Percentiles rank a stretch among this genome's conserved stretches.
phyloP scores from a whole-genome alignment of 257 asterid species.

The Salvia rosmarinus region DNA sequence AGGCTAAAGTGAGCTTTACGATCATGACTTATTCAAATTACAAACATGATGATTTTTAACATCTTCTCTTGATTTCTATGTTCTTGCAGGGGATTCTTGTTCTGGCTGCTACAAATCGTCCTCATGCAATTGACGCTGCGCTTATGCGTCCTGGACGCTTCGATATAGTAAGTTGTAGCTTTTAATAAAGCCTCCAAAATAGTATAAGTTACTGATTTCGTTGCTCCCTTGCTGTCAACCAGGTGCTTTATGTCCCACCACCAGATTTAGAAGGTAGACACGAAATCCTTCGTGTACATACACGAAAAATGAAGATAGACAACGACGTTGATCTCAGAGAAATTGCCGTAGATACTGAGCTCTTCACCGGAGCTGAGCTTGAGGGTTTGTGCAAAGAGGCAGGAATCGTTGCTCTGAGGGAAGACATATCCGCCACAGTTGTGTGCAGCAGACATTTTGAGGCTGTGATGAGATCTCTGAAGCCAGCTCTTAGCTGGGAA shows the following conservation, averaged over 20 bases:
- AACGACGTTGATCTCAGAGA: slow-evolving; percentile 62
- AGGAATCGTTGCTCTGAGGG: slow-evolving; percentile 85
- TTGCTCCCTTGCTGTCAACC: slow-evolving; percentile 7
- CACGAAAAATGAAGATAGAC: slow-evolving; percentile 66
- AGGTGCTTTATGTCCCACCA: slow-evolving; percentile 95
- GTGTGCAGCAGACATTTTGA: slow-evolving; percentile 74
- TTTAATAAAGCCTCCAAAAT: neutral
- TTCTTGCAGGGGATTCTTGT: slow-evolving; percentile 86
- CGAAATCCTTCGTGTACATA: slow-evolving; percentile 84
- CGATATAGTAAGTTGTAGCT: slow-evolving; percentile 62
- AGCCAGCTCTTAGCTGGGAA: slow-evolving; percentile 66
- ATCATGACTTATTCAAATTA: slow-evolving; percentile 10
- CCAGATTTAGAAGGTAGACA: slow-evolving; percentile 80
- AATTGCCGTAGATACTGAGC: slow-evolving; percentile 73
- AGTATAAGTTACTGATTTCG: neutral
- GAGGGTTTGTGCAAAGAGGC: slow-evolving; percentile 90
- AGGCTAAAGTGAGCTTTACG: slow-evolving; percentile 66
- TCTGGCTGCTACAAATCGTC: slow-evolving; percentile 96
- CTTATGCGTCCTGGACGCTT: slow-evolving; percentile 98
- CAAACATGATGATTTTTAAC: neutral
- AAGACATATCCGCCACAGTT: slow-evolving; percentile 69
- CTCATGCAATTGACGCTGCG: slow-evolving; percentile 88
- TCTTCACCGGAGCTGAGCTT: slow-evolving; percentile 88
- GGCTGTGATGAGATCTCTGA: slow-evolving; percentile 55
- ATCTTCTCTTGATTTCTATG: slow-evolving; percentile 12